Base-by-base conservation (phyloP, 768 basidiomycete genomes). In the Cantharellus cinnabarinus region DNA sequence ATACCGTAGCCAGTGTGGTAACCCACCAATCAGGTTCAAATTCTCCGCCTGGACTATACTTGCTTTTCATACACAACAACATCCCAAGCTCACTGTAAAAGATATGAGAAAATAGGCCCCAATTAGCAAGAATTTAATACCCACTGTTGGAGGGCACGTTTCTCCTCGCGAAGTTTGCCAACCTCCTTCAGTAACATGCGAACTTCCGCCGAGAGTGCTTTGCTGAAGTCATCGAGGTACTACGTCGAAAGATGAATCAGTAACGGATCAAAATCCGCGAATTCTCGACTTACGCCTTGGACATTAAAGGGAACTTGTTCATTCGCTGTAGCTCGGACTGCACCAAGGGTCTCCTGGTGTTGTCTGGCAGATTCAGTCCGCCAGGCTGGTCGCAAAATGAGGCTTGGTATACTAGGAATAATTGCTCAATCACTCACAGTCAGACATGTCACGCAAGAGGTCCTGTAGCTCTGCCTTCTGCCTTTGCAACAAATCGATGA, bases 221-320 rank as follows among this genome's bases (percentile, higher is more conserved):
- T 84, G 68, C 85, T 89, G 71, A 90, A 90, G 59, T 90, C 85
- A 61, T 90, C 83, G 10, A 90, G 76, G 67, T 90, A 89, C 64
- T 65, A 44, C 29, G 41, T 4, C 44, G 41, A 14, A 51, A 20
- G 20, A 54, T 59, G 44, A 35, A 35, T 54, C 44, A 56, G 29
- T 42, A 63, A 61, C 34, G 64, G 44, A 34, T 40, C 3, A 41
- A 20, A 61, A 3, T 4, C 44, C 44, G 4, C 39, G 20, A 10
- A 14, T n/a, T 48, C 39, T 58, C 4, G 34, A 63, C 66, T 37
- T 41, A 89, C 87, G 37, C 79, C 78, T 74, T 86, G 81, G 7
- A 90, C 81, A 63, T 90, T 89, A 74, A 83, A 89, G 10, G 82
- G 81, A 14, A 89, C 79, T 68, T 83, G 85, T 65, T 83, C 79